Conservation (phyloP, 1,284 basidiomycete species). For the Ganoderma multipileum region DNA sequence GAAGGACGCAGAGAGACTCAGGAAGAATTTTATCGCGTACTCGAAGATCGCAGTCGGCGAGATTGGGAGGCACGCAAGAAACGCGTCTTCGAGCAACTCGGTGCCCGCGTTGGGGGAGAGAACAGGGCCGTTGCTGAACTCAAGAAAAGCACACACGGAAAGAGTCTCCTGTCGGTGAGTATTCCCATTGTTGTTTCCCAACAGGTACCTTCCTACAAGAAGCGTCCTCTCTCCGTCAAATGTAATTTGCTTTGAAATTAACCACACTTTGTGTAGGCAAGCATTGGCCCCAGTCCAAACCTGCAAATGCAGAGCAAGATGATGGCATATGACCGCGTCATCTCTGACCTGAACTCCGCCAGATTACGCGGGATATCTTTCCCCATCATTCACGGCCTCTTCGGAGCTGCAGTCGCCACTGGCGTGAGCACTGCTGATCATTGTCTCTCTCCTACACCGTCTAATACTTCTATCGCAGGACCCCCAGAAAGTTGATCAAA, state of each 20-base stretch:
- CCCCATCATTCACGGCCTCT: slow-evolving; percentile 75
- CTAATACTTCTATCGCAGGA: not conserved
- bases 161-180: slow-evolving; percentile 60
- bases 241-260: not conserved
- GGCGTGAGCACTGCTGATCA: slow-evolving; percentile 52
- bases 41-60: slow-evolving; percentile 77
- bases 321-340: slow-evolving; percentile 91
- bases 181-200: not conserved
- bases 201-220: not conserved
- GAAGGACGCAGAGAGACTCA: slow-evolving; percentile 88
- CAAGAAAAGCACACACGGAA: slow-evolving; percentile 67
- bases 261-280: slow-evolving; percentile 45
- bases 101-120: slow-evolving; percentile 63
- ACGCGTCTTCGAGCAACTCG: slow-evolving; percentile 90
- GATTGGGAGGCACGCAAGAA: slow-evolving; percentile 94
- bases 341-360: slow-evolving; percentile 77
- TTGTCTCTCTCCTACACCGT: not conserved
- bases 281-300: slow-evolving; percentile 61
- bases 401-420: slow-evolving; percentile 65
- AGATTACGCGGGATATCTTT: slow-evolving; percentile 76
- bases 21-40: slow-evolving; percentile 82
- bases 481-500: slow-evolving; percentile 60
- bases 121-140: slow-evolving; percentile 61
- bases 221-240: not conserved
- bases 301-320: slow-evolving; percentile 91